phyloP scores from a whole-genome alignment of 2,329 filamentous ascomycete species.

The Ascocoryne sarcoides region DNA sequence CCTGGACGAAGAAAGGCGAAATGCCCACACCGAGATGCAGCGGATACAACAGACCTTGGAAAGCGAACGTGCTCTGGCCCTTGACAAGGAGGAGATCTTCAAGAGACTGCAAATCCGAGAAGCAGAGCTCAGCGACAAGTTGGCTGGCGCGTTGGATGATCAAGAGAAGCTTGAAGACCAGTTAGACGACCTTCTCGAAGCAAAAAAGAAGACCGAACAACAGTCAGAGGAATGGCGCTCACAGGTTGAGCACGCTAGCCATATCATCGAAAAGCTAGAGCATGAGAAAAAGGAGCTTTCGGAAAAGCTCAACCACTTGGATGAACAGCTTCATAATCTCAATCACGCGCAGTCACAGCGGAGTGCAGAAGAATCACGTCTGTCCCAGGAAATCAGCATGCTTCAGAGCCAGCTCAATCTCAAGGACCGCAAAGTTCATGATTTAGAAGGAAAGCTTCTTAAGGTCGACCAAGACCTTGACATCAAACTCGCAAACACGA shows the following conservation, averaged over 20 bases:
- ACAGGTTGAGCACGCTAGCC: conserved; percentile 85
- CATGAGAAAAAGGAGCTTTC: conserved; percentile 73
- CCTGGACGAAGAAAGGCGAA: conserved; percentile 83
- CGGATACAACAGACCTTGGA: conserved; percentile 90
- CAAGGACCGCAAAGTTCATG: conserved; percentile 82
- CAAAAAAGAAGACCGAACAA: conserved; percentile 81
- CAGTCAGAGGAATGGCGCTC: conserved; percentile 70
- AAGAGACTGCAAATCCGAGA: conserved; percentile 91
- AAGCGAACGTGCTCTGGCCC: conserved; percentile 85
- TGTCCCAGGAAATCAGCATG: conserved; percentile 82
- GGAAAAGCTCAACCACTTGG: conserved; percentile 57
- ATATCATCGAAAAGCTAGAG: conserved; percentile 78
- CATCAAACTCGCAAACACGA: conserved; percentile 67
- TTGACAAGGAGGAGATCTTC: conserved; percentile 99
- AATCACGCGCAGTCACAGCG: conserved; percentile 63
- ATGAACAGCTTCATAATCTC: conserved; percentile 61
- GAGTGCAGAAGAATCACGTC: conserved; percentile 63
- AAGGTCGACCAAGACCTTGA: conserved; percentile 85
- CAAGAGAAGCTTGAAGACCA: conserved; percentile 92
- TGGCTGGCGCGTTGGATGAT: conserved; percentile 84
- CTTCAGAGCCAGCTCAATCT: conserved; percentile 81
- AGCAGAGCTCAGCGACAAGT: conserved; percentile 82
- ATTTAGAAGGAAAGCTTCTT: conserved; percentile 76
- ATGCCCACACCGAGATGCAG: conserved; percentile 78
- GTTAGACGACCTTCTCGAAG: conserved; percentile 76